Base-by-base conservation (phyloP, 2,329 filamentous ascomycete species). In the Colletotrichum tropicale region DNA sequence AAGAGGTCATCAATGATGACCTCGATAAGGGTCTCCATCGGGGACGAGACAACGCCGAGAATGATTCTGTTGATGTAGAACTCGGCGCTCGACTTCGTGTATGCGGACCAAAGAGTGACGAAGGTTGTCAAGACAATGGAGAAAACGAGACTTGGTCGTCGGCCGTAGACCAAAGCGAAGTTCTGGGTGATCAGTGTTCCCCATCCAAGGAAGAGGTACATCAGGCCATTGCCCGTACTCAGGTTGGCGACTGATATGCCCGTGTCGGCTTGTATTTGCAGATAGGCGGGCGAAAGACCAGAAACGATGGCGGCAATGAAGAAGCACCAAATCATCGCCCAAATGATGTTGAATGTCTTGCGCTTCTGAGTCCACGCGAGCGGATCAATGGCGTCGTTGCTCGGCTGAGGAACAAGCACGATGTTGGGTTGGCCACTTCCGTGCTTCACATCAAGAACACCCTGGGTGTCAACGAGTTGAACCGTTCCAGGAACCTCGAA, bases 301-400 rank as follows among this genome's bases (percentile, higher is more conserved):
- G 78, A 80, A 52, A 81, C 76, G 36, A 81, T 77, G 38, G 79
- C 79, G 5, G 79, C 78, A 3, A 67, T 77, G 24, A 80, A 78
- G 64, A 80, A 81, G 65, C 79, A 80, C 80, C 80, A 81, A 2
- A 74, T 64, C 79, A 81, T 81, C 3, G 74, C 79, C 16, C 76
- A 79, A 1, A 77, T 68, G 18, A 80, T 76, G 38, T 80, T 80
- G 36, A 73, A 68, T 6, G 68, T 71, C 66, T 81, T 81, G 24
- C 80, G 78, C 1, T 72, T 64, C 4, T 65, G 43, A 18, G 32
- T 78, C 79, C 79, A 80, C 21, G 78, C 76, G 3, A 80, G 64
- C 34, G 79, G 79, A 36, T 80, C 79, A 32, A 80, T 76, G 7
- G 79, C 79, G 38, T 80, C 66, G 32, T 79, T 75, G 68, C 69